Evolutionary conservation across 441 rosid genomes (phyloP), one percentile per base, ranked within the genome.

Genomic region (Populus hybrid): DNA sequence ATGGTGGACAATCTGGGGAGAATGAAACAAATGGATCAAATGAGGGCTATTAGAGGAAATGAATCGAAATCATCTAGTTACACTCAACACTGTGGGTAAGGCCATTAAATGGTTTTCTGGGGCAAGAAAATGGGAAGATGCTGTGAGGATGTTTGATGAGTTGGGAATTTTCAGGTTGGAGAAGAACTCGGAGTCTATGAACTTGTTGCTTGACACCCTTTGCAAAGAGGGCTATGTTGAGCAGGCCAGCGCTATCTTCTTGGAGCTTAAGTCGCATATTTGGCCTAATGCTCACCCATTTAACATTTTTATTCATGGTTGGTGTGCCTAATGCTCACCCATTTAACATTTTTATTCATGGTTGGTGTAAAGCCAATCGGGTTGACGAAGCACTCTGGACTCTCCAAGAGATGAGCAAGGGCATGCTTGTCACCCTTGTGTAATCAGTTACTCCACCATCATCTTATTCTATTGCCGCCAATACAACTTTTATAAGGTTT

Each of bases 331-430:
- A n/a, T n/a, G n/a, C n/a, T n/a, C n/a, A n/a, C n/a, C n/a, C n/a
- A n/a, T n/a, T n/a, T n/a, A n/a, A n/a, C n/a, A 93, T 95, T 56
- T 89, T 93, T 53, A 91, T 95, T 70, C 89, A 92, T 50, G 98
- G 99, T 64, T 95, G 99, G 99, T 93, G 98, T 79, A 88, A 89
- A 82, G 76, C 85, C n/a, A 88, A 87, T 69, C 86, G 90, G 66
- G 89, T 90, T 4, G 96, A 92, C 38, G 98, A 93, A 80, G 99
- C 97, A 65, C 86, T 80, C 2, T 95, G 99, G 98, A 90, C 98
- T 6, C 81, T 95, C 31, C 94, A 91, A 64, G 97, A 95, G 80
- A 95, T 95, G 98, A 95, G n/a, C n/a, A 84, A 81, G 97, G 98
- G 0, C 73, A 88, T 38, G 99, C 94, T 0, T 81, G 70, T 64